These are phyloP conservation scores for Fusarium euwallaceae DNA, from an alignment of 2,329 filamentous ascomycete genomes.

Conservation along the genomic window DNA sequence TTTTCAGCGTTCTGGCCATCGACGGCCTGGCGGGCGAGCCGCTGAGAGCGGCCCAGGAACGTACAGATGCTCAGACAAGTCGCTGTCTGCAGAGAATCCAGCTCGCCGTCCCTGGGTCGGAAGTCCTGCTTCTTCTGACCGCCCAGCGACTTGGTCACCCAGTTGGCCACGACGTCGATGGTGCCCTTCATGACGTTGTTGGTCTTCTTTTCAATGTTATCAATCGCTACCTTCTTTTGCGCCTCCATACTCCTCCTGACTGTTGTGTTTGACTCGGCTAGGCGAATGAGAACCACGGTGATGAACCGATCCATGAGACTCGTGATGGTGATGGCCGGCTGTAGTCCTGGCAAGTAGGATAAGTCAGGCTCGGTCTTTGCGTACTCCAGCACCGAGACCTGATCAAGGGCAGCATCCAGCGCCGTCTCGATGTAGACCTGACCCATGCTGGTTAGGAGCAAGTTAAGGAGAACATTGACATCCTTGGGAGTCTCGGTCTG, in stretches of 20 bases:
- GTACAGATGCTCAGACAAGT: conserved; percentile 86
- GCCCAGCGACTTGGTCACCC: conserved; percentile 78
- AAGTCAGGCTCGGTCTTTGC: conserved; percentile 89
- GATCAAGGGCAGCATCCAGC: conserved; percentile 78
- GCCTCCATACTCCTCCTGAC: conserved; percentile 92
- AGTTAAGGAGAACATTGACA: conserved; percentile 84
- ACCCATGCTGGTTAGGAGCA: conserved; percentile 89
- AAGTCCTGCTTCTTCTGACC: conserved; percentile 92
- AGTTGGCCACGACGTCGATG: conserved; percentile 78
- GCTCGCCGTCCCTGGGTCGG: conserved; percentile 83
- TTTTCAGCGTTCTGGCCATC: conserved; percentile 86
- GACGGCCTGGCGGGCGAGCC: conserved; percentile 75
- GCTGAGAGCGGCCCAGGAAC: conserved; percentile 80
- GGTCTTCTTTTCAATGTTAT: conserved; percentile 87
- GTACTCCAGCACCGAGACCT: conserved; percentile 81
- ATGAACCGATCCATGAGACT: conserved; percentile 95
- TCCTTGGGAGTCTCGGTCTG: conserved; percentile 93
- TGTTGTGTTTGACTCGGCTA: conserved; percentile 90
- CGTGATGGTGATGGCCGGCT: conserved; percentile 87
- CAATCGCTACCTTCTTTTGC: conserved; percentile 78
- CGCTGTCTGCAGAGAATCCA: conserved; percentile 85
- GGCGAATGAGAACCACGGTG: conserved; percentile 87
- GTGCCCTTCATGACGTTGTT: conserved; percentile 70
- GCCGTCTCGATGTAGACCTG: conserved; percentile 81
- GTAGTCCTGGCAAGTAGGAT: conserved; percentile 82